These are phyloP conservation scores for Curvularia sp. DNA, from an alignment of 2,329 filamentous ascomycete species.

Conservation along the genomic window DNA sequence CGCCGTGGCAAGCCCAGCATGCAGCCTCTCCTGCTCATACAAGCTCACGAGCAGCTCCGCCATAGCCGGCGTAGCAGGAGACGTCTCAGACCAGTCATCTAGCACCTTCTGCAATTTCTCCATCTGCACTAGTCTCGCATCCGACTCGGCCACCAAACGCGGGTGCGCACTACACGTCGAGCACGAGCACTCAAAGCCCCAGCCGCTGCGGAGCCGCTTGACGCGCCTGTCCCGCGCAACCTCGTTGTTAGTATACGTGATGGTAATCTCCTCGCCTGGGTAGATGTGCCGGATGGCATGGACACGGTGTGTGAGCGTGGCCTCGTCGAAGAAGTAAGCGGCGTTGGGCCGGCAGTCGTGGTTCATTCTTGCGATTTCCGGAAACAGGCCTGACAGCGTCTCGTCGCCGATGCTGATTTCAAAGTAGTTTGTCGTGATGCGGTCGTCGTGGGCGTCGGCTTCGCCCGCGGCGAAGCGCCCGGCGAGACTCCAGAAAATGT, in stretches of 20 bases:
- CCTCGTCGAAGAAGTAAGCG: slow-evolving; percentile 52
- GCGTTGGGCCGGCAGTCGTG: slow-evolving; percentile 51
- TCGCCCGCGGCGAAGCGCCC: slow-evolving; percentile 35
- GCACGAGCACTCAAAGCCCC: slow-evolving; percentile 54
- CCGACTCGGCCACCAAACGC: slow-evolving; percentile 37
- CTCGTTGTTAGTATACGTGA: slow-evolving; percentile 54
- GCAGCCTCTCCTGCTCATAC: slow-evolving; percentile 50
- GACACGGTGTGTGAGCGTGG: slow-evolving; percentile 51
- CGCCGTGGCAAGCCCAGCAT: slow-evolving; percentile 47
- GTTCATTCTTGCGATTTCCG: slow-evolving; percentile 49
- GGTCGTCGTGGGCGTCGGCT: slow-evolving; percentile 43
- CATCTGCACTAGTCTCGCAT: slow-evolving; percentile 47
- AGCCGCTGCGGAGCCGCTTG: slow-evolving; percentile 41
- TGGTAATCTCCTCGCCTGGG: slow-evolving; percentile 53
- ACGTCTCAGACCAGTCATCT: slow-evolving; percentile 39
- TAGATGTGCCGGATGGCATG: slow-evolving; percentile 51
- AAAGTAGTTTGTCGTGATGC: slow-evolving; percentile 49
- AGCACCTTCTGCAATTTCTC: slow-evolving; percentile 36
- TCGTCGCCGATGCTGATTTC: slow-evolving; percentile 37
- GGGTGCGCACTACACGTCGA: slow-evolving; percentile 47
- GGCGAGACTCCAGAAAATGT: slow-evolving; percentile 41
- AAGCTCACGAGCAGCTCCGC: slow-evolving; percentile 48
- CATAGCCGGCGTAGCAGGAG: slow-evolving; percentile 39
- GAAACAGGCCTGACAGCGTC: slow-evolving; percentile 39
- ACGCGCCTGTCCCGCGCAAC: slow-evolving; percentile 40